Conservation (phyloP, 306 rosid genomes). For the Cucurbita maxima region DNA sequence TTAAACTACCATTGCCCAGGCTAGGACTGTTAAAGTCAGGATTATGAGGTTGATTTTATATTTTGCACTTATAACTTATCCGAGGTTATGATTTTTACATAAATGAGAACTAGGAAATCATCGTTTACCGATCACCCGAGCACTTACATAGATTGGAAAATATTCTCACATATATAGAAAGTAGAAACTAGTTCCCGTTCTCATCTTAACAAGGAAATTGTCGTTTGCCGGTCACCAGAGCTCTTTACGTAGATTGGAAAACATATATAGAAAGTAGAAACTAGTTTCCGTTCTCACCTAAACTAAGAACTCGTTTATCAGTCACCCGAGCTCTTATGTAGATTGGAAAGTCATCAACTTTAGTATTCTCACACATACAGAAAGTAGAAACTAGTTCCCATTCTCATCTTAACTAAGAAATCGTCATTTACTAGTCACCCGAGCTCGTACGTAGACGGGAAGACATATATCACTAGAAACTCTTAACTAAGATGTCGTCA, state of each 20-base stretch:
- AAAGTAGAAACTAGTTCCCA: background rate
- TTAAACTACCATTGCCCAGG: background rate
- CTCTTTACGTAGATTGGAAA: too few species aligned
- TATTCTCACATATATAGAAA: background rate
- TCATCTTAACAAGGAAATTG: background rate
- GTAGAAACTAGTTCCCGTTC: background rate
- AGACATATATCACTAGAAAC: too few species aligned
- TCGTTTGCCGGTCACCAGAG: too few species aligned
- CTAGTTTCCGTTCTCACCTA: too few species aligned
- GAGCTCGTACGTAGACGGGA: background rate
- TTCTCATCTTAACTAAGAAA: background rate
- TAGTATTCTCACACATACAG: background rate
- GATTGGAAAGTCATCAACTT: too few species aligned
- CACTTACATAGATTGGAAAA: background rate
- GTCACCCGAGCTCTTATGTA: background rate
- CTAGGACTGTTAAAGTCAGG: background rate
- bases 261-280: too few species aligned
- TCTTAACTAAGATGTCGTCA: background rate
- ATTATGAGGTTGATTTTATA: background rate
- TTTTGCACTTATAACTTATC: background rate
- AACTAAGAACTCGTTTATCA: background rate
- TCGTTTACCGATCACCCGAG: background rate
- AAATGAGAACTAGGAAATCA: background rate
- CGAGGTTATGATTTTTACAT: background rate
- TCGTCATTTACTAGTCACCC: background rate